Percentiles rank a stretch among this genome's conserved stretches.
phyloP scores from a whole-genome alignment of 2,329 filamentous ascomycete species.

The Fusarium sp. region DNA sequence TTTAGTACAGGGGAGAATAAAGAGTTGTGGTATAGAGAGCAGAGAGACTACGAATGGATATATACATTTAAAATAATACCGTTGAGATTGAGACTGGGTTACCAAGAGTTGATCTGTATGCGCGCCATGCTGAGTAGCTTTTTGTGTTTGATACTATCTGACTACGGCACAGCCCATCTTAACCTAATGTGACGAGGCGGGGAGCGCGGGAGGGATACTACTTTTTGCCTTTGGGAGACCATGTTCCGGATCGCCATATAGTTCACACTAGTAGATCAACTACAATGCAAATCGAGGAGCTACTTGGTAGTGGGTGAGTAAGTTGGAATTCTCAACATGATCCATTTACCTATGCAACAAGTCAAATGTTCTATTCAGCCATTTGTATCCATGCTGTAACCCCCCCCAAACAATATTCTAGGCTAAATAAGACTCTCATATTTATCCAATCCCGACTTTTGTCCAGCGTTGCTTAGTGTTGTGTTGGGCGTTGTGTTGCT shows the following conservation, averaged over 20 bases:
- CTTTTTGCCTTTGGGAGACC: neutral
- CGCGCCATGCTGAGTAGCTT: no score
- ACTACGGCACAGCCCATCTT: neutral
- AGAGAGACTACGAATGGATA: neutral
- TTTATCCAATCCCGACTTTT: constrained; percentile 68
- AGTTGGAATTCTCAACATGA: neutral
- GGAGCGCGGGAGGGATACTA: neutral
- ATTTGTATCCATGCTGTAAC: constrained; percentile 7
- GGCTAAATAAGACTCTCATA: constrained; percentile 71
- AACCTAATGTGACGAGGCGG: neutral
- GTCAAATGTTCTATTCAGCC: constrained; percentile 11
- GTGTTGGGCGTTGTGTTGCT: constrained; percentile 7
- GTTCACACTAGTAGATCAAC: neutral
- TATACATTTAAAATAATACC: neutral
- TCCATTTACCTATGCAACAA: neutral
- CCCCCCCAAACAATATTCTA: neutral
- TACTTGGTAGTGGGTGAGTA: no score
- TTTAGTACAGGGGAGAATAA: neutral
- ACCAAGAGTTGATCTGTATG: neutral
- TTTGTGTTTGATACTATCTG: neutral
- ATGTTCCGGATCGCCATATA: constrained; percentile 1
- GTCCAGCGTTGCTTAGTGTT: constrained; percentile 40
- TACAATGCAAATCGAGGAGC: neutral
- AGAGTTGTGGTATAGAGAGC: neutral
- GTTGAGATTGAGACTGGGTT: neutral